Percentiles rank a stretch among this genome's conserved stretches.
These are phyloP conservation scores for Jaltomata sinuosa DNA, from an alignment of 257 asterid species.

Conservation along the genomic window DNA sequence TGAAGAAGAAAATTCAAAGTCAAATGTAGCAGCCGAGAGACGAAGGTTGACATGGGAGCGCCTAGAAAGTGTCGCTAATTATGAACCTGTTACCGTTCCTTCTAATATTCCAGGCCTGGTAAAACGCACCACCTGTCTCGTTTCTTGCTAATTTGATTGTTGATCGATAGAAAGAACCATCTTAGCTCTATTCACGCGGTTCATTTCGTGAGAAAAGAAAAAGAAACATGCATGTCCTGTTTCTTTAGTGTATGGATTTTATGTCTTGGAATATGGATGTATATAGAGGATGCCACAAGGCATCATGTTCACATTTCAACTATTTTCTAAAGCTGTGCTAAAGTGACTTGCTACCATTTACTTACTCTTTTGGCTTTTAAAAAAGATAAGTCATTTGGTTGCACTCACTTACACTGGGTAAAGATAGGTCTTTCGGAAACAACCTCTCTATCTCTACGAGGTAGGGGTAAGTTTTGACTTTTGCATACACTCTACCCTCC, in stretches of 20 bases:
- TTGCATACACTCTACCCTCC: neutral
- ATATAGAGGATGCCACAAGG: slow-evolving; percentile 6
- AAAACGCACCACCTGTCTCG: slow-evolving; percentile 20
- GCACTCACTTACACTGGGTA: neutral
- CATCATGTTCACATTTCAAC: neutral
- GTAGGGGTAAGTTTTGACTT: neutral
- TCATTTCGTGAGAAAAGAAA: neutral
- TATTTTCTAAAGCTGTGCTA: neutral
- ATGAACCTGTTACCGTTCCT: slow-evolving; percentile 13
- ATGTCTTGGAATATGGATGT: neutral
- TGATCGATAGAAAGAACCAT: neutral
- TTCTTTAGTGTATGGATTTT: neutral
- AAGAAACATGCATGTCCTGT: neutral
- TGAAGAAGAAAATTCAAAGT: slow-evolving; percentile 26
- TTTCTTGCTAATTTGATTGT: slow-evolving; percentile 14
- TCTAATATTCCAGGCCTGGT: slow-evolving; percentile 14
- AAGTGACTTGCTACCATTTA: neutral
- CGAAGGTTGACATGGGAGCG: slow-evolving; percentile 36
- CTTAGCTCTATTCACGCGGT: neutral
- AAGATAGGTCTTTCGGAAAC: neutral
- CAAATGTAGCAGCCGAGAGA: slow-evolving; percentile 26
- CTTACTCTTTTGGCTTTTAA: slow-evolving; percentile 7
- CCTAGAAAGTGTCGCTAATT: slow-evolving; percentile 25
- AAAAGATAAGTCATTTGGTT: slow-evolving; percentile 1
- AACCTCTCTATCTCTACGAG: neutral